These are phyloP conservation scores for Cladorrhinum samala DNA, from an alignment of 495 filamentous ascomycete genomes.

Conservation along the genomic window DNA sequence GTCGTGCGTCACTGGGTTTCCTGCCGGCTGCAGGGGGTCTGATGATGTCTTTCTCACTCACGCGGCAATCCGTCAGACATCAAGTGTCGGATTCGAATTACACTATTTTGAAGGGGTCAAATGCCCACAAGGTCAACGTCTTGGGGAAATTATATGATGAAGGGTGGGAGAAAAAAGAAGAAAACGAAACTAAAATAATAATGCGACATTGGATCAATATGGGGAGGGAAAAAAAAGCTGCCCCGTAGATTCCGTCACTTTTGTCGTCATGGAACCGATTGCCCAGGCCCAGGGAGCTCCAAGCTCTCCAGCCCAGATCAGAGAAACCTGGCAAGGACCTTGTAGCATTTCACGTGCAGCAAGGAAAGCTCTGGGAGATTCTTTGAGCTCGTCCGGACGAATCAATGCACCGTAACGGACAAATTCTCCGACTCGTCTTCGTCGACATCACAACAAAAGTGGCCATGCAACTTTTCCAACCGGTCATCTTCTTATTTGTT, in stretches of 20 bases:
- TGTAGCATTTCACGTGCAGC: slow-evolving; percentile 3
- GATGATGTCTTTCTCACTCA: slow-evolving; percentile 5
- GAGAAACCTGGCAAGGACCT: not conserved
- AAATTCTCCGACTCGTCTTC: not conserved
- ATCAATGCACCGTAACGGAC: not conserved
- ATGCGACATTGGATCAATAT: not conserved
- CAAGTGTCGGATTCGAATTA: not conserved
- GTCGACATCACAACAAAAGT: not conserved
- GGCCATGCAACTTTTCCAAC: no score
- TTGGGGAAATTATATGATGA: no score
- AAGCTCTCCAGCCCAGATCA: not conserved
- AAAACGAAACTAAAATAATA: not conserved
- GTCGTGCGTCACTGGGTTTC: slow-evolving; percentile 25
- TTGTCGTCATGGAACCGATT: slow-evolving; percentile 3
- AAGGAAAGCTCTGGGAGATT: not conserved
- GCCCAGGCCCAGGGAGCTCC: no score
- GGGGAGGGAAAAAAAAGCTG: not conserved
- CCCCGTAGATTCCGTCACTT: no score
- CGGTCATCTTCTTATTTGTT: no score
- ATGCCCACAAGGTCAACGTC: no score
- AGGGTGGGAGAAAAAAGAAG: not conserved
- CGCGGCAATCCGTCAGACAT: no score
- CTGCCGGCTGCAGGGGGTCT: slow-evolving; percentile 3
- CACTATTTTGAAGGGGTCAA: not conserved
- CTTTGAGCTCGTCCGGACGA: no score